Evolutionary conservation across 208 protist genomes (phyloP).

Genomic region (Lotmaria passim): DNA sequence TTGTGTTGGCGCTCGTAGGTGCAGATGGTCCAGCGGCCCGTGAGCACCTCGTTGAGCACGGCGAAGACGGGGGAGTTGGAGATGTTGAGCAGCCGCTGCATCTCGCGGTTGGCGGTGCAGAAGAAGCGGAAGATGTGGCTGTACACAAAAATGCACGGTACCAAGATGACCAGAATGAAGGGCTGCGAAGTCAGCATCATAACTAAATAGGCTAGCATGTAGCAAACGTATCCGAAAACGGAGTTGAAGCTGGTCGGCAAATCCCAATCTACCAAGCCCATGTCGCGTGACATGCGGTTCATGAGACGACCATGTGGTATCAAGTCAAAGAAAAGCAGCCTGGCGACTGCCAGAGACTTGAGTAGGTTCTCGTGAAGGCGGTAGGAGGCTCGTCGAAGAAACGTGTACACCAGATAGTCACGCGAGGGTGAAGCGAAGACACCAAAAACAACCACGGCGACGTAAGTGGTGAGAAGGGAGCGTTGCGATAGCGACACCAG

Average conservation of each 20-base stretch:
- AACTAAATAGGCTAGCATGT: conserved; percentile 37
- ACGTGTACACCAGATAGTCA: conserved; percentile 24
- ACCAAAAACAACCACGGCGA: conserved; percentile 27
- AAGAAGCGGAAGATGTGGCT: conserved; percentile 70
- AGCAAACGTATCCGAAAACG: conserved; percentile 29
- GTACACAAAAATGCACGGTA: conserved; percentile 73
- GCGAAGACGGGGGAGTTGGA: conserved; percentile 88
- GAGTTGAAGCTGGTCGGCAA: conserved; percentile 38
- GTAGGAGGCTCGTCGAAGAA: conserved; percentile 30
- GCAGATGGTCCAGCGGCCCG: conserved; percentile 64
- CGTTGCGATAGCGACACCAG: neutral
- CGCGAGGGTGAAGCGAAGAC: conserved; percentile 37
- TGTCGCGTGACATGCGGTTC: conserved; percentile 94
- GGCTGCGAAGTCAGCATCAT: conserved; percentile 54
- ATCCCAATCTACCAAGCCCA: conserved; percentile 71
- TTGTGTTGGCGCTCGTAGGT: conserved; percentile 85
- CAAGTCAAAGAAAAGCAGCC: conserved; percentile 93
- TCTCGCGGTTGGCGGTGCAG: conserved; percentile 66
- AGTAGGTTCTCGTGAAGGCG: conserved; percentile 54
- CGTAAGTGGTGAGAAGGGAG: conserved; percentile 34
- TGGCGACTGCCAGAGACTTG: conserved; percentile 43
- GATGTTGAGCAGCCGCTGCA: conserved; percentile 91
- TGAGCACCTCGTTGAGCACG: conserved; percentile 81
- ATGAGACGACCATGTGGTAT: conserved; percentile 93
- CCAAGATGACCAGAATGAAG: conserved; percentile 46